Conservation (phyloP, 257 asterid genomes). For the Plantago elongata region DNA sequence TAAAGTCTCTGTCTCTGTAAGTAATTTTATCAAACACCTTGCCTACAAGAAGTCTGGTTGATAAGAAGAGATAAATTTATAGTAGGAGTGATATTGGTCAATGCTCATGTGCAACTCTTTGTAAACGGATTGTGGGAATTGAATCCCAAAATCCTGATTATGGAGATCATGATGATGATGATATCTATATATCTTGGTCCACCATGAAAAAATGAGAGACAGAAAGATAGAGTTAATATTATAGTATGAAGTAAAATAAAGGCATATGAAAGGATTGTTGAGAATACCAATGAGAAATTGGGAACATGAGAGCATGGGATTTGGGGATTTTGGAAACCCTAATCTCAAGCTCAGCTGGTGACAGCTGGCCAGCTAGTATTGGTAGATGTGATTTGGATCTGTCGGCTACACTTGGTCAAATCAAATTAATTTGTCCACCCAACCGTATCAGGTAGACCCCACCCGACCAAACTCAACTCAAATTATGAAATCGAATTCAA, state of each 20-base stretch:
- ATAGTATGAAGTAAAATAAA: neutral
- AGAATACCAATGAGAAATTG: slow-evolving; percentile 27
- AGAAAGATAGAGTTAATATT: neutral
- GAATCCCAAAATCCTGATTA: slow-evolving; percentile 14
- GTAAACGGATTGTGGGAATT: slow-evolving; percentile 22
- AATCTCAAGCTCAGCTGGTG: slow-evolving; percentile 1
- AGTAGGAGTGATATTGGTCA: neutral
- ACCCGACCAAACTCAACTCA: too few species aligned
- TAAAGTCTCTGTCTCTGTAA: neutral
- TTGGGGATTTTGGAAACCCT: slow-evolving; percentile 28
- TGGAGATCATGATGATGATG: too few species aligned
- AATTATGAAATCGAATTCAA: too few species aligned
- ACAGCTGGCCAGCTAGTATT: slow-evolving; percentile 3
- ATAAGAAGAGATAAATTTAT: neutral
- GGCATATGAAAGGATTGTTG: slow-evolving; percentile 22
- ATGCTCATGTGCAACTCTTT: slow-evolving; percentile 7
- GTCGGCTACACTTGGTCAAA: neutral
- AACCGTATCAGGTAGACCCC: too few species aligned
- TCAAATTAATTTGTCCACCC: too few species aligned
- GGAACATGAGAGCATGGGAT: slow-evolving; percentile 14
- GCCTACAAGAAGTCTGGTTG: neutral
- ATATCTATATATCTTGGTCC: too few species aligned
- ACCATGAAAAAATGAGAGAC: too few species aligned
- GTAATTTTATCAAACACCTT: neutral
- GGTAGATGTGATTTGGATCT: slow-evolving; percentile 5